Evolutionary conservation across 1,284 basidiomycete species (phyloP).

Genomic region (Ustanciosporium gigantosporum): DNA sequence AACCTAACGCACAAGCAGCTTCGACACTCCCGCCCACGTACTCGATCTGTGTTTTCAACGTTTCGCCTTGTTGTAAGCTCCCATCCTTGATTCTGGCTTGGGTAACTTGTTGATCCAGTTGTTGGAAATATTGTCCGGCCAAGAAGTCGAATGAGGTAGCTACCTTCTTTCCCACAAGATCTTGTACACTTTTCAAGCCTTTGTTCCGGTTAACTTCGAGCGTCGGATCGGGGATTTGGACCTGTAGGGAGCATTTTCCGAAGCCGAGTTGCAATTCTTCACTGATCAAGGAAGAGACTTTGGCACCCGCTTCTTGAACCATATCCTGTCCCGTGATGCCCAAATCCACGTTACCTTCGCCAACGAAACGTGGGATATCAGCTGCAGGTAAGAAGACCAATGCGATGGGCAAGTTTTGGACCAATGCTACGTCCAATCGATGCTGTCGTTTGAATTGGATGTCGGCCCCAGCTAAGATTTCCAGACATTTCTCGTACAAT

Average conservation of each 20-base stretch:
- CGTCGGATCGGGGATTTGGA: conserved; percentile 81
- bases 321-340: conserved; percentile 97
- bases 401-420: conserved; percentile 88
- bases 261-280: conserved; percentile 86
- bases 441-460: conserved; percentile 90
- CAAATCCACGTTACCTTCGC: conserved; percentile 88
- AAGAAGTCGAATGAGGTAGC: conserved; percentile 93
- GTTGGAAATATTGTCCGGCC: conserved; percentile 76
- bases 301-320: conserved; percentile 82
- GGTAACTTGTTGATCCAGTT: conserved; percentile 69
- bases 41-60: conserved; percentile 75
- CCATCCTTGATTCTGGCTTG: conserved; percentile 64
- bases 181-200: conserved; percentile 71
- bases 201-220: conserved; percentile 62
- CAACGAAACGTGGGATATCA: conserved; percentile 98
- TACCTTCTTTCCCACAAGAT: conserved; percentile 85
- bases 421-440: conserved; percentile 87
- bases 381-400: conserved; percentile 96
- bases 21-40: conserved; percentile 98
- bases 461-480: conserved; percentile 80
- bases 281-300: conserved; percentile 66
- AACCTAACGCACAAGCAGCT: conserved; percentile 91
- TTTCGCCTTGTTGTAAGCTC: conserved; percentile 22
- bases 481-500: conserved; percentile 87
- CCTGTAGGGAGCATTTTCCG: conserved; percentile 90